Percentiles rank a stretch among this genome's conserved stretches.
Conservation (phyloP, 768 basidiomycete species). For the Cystoderma amianthinum region DNA sequence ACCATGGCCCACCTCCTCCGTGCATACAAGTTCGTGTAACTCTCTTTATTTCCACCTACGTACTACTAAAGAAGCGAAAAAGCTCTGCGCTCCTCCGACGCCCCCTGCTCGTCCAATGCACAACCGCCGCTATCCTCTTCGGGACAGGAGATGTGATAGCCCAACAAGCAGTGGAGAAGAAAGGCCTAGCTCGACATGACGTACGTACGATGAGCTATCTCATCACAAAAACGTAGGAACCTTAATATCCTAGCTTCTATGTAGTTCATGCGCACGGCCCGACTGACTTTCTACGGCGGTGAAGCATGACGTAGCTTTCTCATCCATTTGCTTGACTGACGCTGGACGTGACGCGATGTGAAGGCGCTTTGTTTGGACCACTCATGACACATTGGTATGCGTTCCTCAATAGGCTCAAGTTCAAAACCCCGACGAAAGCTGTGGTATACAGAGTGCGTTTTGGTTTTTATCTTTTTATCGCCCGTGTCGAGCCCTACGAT, state of each 20-base stretch:
- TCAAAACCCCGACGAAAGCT: constrained; percentile 50
- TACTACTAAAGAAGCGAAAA: constrained; percentile 1
- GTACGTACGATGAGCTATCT: constrained; percentile 37
- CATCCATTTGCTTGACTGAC: constrained; percentile 1
- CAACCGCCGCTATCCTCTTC: constrained; percentile 62
- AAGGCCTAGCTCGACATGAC: constrained; percentile 62
- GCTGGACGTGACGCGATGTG: background rate
- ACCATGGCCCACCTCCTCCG: constrained; percentile 28
- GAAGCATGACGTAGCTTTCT: constrained; percentile 1
- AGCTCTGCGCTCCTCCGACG: constrained; percentile 56
- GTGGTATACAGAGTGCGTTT: constrained; percentile 54
- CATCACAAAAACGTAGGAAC: background rate
- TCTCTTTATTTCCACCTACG: background rate
- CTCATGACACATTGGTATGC: constrained; percentile 79
- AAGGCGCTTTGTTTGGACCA: constrained; percentile 74
- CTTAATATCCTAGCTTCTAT: background rate
- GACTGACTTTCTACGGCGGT: constrained; percentile 74
- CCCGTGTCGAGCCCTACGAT: no score
- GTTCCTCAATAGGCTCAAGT: constrained; percentile 63
- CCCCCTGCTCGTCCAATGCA: constrained; percentile 58
- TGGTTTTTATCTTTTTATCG: background rate
- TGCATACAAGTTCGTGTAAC: constrained; percentile 28
- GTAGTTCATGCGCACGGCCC: constrained; percentile 53
- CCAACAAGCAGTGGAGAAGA: constrained; percentile 76
- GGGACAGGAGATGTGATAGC: constrained; percentile 77